phyloP scores from a whole-genome alignment of 352 stramenopile genomes.

The Globisporangium okanoganense region DNA sequence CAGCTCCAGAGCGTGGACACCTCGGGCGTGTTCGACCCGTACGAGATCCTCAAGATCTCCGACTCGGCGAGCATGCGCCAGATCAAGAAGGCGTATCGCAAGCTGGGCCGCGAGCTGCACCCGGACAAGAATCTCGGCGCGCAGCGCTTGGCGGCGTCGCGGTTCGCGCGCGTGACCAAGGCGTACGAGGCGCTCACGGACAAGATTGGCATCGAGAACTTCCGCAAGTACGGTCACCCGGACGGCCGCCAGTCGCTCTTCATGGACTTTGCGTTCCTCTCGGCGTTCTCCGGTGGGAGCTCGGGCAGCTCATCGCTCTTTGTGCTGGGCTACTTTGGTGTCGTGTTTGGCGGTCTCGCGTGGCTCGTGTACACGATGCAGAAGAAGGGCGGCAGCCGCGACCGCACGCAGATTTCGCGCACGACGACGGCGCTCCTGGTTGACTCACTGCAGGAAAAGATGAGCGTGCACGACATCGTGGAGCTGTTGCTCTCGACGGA shows the following conservation, averaged over 20 bases:
- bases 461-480: conserved; percentile 79
- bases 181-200: conserved; percentile 86
- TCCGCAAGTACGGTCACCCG: conserved; percentile 74
- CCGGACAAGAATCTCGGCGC: conserved; percentile 80
- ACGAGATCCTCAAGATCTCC: conserved; percentile 76
- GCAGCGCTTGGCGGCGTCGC: conserved; percentile 24
- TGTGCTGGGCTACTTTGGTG: conserved; percentile 65
- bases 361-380: conserved; percentile 64
- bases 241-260: conserved; percentile 75
- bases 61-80: conserved; percentile 45
- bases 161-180: conserved; percentile 77
- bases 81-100: conserved; percentile 77
- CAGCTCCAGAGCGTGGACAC: conserved; percentile 70
- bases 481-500: conserved; percentile 72
- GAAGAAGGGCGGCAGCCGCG: conserved; percentile 42
- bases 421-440: conserved; percentile 40
- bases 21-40: conserved; percentile 79
- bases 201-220: conserved; percentile 68
- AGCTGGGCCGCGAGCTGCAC: conserved; percentile 62
- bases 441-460: conserved; percentile 55
- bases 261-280: conserved; percentile 68
- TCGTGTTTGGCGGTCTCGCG: conserved; percentile 54
- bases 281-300: conserved; percentile 37
- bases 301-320: conserved; percentile 49
- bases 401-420: conserved; percentile 61